Base-by-base conservation (phyloP, 192 early-diverging fungal genomes). In the Coemansia sp. region DNA sequence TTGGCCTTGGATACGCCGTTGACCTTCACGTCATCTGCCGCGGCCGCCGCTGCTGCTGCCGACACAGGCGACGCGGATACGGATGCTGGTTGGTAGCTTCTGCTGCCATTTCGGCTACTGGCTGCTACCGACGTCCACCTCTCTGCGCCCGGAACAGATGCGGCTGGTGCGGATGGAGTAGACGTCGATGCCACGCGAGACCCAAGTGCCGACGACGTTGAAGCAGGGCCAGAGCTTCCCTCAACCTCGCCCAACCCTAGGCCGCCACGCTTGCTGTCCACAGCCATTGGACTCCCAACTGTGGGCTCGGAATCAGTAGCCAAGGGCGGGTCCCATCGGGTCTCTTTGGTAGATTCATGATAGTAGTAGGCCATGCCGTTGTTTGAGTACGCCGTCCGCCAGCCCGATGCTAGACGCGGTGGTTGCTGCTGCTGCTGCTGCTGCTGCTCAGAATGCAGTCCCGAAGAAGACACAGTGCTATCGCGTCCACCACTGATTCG, bases 301-400 rank as follows among this genome's bases (percentile, higher is more conserved):
- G 62, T 33, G 66, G 14, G 48, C 3, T 57, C 61, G 20, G 36
- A 10, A 39, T 28, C 28, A n/a, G 67, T 55, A 16, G 68, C 68
- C 12, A 74, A 35, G 0, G 82, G 82, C 33, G 69, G 67, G 20
- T 84, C 69, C 82, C 82, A 84, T 35, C 67, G 71, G 5, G 82
- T 79, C 50, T 73, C 60, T 59, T 78, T 79, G 23, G 82, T 79
- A 6, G 65, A 53, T n/a, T 68, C 77, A 34, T 84, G 76, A 57
- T 84, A 84, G 41, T 84, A 84, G 52, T 84, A 84, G 11, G 66
- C 53, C 35, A 58, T 53, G 2, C 72, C 69, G 53, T 79, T 65
- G 25, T 65, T 59, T 1, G 82, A 64, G 34, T 66, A 73, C 21
- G 83, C 72, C 2, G 75, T 74, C 28, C 62, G 67, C 83, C 83